Conservation (phyloP, 192 early-diverging fungal species). For the Coemansia sp. region DNA sequence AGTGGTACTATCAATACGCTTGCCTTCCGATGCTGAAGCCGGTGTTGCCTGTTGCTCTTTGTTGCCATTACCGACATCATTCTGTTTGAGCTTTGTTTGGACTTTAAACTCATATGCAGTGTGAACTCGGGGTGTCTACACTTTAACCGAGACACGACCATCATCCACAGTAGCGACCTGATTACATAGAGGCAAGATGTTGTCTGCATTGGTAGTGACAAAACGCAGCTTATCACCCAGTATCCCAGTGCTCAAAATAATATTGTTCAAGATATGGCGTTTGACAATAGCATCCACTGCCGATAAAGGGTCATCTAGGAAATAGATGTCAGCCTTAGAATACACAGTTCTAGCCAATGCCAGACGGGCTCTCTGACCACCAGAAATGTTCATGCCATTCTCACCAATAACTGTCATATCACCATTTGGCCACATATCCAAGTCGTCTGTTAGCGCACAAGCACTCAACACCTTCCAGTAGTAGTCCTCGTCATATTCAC, state of each 20-base stretch:
- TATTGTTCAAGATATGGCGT: constrained; percentile 66
- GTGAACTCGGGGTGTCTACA: constrained; percentile 30
- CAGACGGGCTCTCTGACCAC: constrained; percentile 73
- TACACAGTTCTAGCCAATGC: constrained; percentile 70
- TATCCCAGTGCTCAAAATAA: constrained; percentile 57
- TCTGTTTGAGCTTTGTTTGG: too few relatives aligned
- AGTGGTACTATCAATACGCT: neutral
- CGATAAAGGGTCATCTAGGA: constrained; percentile 79
- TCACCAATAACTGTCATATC: constrained; percentile 77
- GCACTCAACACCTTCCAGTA: constrained; percentile 68
- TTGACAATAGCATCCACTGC: constrained; percentile 72
- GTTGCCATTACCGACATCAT: neutral
- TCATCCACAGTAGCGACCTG: constrained; percentile 29
- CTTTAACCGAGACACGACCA: constrained; percentile 36
- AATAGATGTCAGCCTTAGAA: constrained; percentile 66
- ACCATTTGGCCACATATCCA: constrained; percentile 63
- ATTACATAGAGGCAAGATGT: constrained; percentile 31
- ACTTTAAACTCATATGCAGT: constrained; percentile 4
- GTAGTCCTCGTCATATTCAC: constrained; percentile 56
- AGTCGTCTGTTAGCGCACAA: constrained; percentile 67
- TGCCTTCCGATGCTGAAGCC: neutral
- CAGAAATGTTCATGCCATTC: constrained; percentile 72
- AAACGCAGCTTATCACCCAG: constrained; percentile 59
- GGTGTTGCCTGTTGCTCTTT: neutral
- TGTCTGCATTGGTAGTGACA: constrained; percentile 44